These are phyloP conservation scores for Penicillium brevicompactum DNA, from an alignment of 2,329 filamentous ascomycete species.

Conservation along the genomic window DNA sequence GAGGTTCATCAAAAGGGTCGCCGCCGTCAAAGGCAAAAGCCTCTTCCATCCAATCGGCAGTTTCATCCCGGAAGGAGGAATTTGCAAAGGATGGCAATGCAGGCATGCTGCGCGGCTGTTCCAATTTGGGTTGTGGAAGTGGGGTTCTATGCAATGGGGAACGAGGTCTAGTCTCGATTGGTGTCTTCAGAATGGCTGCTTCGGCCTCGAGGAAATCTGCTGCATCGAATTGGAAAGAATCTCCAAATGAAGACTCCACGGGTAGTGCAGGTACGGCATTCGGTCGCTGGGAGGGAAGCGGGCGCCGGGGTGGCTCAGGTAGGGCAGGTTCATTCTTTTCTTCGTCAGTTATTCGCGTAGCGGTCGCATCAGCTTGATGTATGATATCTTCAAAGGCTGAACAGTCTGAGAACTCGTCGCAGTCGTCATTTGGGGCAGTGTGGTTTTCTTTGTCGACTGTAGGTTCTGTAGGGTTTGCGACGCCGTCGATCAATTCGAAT, in stretches of 20 bases:
- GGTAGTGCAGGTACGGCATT: not conserved
- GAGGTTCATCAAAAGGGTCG: constrained; percentile 20
- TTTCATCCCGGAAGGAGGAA: constrained; percentile 41
- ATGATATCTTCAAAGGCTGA: constrained; percentile 34
- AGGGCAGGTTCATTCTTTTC: not conserved
- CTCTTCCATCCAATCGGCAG: constrained; percentile 31
- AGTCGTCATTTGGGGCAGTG: constrained; percentile 15
- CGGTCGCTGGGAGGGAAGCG: not conserved
- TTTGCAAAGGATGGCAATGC: constrained; percentile 15
- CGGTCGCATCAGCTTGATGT: constrained; percentile 23
- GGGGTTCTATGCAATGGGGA: not conserved
- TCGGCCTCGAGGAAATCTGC: constrained; percentile 28
- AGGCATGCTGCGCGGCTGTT: not conserved
- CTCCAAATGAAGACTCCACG: constrained; percentile 13
- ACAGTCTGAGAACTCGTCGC: constrained; percentile 38
- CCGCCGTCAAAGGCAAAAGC: constrained; percentile 18
- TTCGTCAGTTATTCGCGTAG: constrained; percentile 2
- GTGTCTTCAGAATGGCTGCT: constrained; percentile 15
- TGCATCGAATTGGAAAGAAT: constrained; percentile 35
- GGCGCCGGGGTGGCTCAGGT: not conserved
- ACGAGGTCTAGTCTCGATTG: not conserved
- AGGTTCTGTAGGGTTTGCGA: not conserved
- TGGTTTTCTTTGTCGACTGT: not conserved
- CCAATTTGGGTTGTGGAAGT: not conserved
- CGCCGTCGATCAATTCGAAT: constrained; percentile 6